Conservation (phyloP, 2,329 filamentous ascomycete genomes). For the Phaeomoniella chlamydospora region DNA sequence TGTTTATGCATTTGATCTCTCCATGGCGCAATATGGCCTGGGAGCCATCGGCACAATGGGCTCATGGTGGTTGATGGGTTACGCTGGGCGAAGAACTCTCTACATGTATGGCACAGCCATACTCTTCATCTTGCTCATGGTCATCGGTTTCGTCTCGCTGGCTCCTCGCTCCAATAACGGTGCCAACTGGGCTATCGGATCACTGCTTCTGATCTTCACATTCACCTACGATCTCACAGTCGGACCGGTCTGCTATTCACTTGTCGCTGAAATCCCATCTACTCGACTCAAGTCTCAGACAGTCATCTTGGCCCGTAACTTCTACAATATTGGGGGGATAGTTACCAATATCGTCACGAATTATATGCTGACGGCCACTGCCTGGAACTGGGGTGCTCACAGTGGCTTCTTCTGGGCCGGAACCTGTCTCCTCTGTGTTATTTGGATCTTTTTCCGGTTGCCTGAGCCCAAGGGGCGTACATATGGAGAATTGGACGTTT, state of each 20-base stretch:
- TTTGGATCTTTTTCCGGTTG: conserved; percentile 29
- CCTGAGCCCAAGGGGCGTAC: conserved; percentile 28
- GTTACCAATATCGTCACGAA: conserved; percentile 18
- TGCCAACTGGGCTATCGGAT: conserved; percentile 23
- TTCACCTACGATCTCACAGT: conserved; percentile 41
- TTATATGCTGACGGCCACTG: conserved; percentile 15
- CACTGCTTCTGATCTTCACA: conserved; percentile 36
- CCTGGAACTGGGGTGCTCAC: conserved; percentile 21
- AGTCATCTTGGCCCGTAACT: conserved; percentile 34
- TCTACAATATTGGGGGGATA: conserved; percentile 31
- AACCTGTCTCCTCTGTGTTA: conserved; percentile 16
- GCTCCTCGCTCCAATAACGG: conserved; percentile 9
- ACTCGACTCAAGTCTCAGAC: conserved; percentile 40
- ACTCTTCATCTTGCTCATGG: conserved; percentile 12
- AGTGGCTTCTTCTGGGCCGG: conserved; percentile 28
- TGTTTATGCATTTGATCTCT: conserved; percentile 20
- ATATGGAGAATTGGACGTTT: conserved; percentile 26
- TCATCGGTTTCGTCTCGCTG: conserved; percentile 14
- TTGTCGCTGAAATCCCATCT: conserved; percentile 39
- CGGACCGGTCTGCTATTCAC: conserved; percentile 37
- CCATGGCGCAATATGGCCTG: conserved; percentile 49
- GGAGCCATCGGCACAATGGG: conserved; percentile 36
- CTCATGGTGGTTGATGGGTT: conserved; percentile 30
- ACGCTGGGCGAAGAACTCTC: conserved; percentile 23
- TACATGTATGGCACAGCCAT: conserved; percentile 15